phyloP scores from a whole-genome alignment of 164 flowering plant genomes.

The Buxus sempervirens region DNA sequence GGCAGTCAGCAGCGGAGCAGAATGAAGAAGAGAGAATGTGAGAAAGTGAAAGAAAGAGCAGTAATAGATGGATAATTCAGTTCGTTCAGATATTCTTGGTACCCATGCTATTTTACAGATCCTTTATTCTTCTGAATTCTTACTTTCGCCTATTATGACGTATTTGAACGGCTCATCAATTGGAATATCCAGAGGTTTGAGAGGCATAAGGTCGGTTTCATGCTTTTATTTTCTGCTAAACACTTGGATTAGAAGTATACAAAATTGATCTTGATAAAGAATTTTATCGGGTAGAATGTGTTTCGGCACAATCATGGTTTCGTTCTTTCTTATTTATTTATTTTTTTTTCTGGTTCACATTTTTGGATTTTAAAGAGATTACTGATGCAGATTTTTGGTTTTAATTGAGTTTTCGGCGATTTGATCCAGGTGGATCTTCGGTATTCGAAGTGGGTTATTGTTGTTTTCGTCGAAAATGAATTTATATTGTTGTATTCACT shows the following conservation, averaged over 20 bases:
- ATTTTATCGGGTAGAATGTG: too few relatives aligned
- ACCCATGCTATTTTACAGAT: too few relatives aligned
- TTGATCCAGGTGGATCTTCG: too few relatives aligned
- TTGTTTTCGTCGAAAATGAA: not conserved
- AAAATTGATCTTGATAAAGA: too few relatives aligned
- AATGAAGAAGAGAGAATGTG: not conserved
- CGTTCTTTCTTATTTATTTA: too few relatives aligned
- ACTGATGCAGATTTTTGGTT: not conserved
- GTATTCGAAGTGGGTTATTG: not conserved
- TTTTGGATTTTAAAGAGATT: not conserved
- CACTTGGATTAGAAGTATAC: too few relatives aligned
- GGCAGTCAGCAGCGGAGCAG: not conserved
- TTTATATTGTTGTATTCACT: not conserved
- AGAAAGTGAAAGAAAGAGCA: not conserved
- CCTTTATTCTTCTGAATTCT: too few relatives aligned
- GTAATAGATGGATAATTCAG: not conserved
- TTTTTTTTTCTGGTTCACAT: not conserved
- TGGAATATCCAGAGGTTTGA: not conserved
- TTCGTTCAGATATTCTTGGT: not conserved
- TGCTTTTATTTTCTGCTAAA: not conserved
- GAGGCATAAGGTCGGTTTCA: not conserved
- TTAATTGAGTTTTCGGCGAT: not conserved
- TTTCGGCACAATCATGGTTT: too few relatives aligned
- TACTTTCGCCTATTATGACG: not conserved
- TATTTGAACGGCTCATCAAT: not conserved